These are phyloP conservation scores for Podospora pseudocomata DNA, from an alignment of 495 filamentous ascomycete genomes.

Conservation along the genomic window DNA sequence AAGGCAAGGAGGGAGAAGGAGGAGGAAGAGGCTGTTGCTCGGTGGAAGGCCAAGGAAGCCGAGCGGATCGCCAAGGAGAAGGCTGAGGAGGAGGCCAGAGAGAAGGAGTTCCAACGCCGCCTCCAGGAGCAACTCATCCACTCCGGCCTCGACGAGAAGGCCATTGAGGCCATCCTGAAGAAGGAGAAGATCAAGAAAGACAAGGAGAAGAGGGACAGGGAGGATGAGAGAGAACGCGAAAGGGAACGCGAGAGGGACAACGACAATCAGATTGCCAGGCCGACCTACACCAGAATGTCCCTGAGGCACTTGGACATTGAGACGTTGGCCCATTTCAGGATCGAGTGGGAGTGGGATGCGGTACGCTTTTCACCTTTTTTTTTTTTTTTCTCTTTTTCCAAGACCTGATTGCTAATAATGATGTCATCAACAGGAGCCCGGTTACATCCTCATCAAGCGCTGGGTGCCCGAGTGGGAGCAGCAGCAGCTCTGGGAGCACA, in stretches of 20 bases:
- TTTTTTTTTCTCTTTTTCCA: background rate
- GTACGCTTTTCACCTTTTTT: slow-evolving; percentile 33
- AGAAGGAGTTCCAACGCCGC: slow-evolving; percentile 50
- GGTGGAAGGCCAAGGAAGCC: slow-evolving; percentile 52
- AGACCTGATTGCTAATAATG: background rate
- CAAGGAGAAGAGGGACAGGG: slow-evolving; percentile 29
- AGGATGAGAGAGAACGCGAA: slow-evolving; percentile 25
- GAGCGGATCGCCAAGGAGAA: slow-evolving; percentile 46
- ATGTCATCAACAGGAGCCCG: slow-evolving; percentile 50
- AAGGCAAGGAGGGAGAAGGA: slow-evolving; percentile 46
- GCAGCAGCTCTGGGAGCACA: slow-evolving; percentile 69
- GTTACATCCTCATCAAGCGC: slow-evolving; percentile 72
- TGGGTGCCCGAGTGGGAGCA: slow-evolving; percentile 72
- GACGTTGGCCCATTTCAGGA: slow-evolving; percentile 47
- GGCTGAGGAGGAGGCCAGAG: slow-evolving; percentile 44
- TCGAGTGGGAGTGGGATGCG: slow-evolving; percentile 51
- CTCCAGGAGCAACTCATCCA: slow-evolving; percentile 48
- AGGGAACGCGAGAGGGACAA: slow-evolving; percentile 23
- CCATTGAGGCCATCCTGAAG: slow-evolving; percentile 51
- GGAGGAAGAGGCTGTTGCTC: slow-evolving; percentile 54
- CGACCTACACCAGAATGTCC: slow-evolving; percentile 57
- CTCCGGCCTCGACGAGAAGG: slow-evolving; percentile 49
- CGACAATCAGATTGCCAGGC: slow-evolving; percentile 29
- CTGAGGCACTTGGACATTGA: slow-evolving; percentile 54
- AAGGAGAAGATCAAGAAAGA: slow-evolving; percentile 47